Evolutionary conservation across 202 grass and related monocot species (phyloP), one percentile per base, ranked within the genome.

Genomic region (Schoenoplectus tabernaemontani): DNA sequence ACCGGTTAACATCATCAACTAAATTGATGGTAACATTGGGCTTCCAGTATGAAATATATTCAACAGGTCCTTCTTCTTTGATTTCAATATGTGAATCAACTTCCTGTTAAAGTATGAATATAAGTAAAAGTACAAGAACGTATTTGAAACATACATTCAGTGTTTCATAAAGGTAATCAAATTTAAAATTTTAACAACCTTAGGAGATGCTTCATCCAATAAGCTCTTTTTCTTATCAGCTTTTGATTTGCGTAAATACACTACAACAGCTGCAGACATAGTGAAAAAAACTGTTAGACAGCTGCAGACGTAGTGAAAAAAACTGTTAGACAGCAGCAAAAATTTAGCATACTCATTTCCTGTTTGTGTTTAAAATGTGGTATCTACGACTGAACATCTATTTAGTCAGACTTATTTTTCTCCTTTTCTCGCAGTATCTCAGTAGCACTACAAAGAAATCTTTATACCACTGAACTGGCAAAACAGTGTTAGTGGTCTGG

Each of bases 1-100:
- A 99, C 96, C 85, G 78, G 81, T 88, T 99, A 85, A 90, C 96
- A 78, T 99, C 90, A 33, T 99, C 96, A 46, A 93, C 85, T 39
- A 99, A 89, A 80, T 96, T 99, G 78, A 99, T 90, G 75, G 96
- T 99, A 54, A 99, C 77, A 91, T 99, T 99, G 64, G 90, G 88
- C 82, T 99, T 99, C 96, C 90, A 99, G 64, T 93, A 99, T 75
- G 96, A 77, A 84, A 93, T 81, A 91, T 88, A 93, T 84, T 99
- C 96, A 24, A 85, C 57, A 47, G 82, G 85, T 43, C 85, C 92
- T 47, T 91, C 92, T 58, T 96, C 90, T 86, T 89, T 91, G 58
- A 83, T 89, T 83, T 93, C 90, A 10, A 26, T 43, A 59, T 96
- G 86, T 83, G 78, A 82, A 78, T 88, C 87, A 77, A 68, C 85